phyloP scores from a whole-genome alignment of 2,329 filamentous ascomycete species.

The Coleophoma eucalyptorum region DNA sequence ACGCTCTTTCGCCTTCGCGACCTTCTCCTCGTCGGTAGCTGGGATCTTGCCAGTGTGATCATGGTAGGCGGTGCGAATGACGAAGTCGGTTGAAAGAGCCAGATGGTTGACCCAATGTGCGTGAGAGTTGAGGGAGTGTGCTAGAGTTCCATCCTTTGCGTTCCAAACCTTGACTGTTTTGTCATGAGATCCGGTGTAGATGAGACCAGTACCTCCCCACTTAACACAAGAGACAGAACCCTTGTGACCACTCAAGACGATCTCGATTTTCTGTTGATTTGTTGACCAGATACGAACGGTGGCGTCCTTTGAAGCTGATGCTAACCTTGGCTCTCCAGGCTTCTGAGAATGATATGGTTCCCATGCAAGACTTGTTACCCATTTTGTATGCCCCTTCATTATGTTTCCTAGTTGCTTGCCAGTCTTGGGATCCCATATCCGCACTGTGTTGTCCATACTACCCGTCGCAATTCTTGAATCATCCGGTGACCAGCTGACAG shows the following conservation, averaged over 20 bases:
- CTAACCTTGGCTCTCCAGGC: constrained; percentile 70
- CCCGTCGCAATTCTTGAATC: constrained; percentile 79
- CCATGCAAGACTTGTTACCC: constrained; percentile 86
- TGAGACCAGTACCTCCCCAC: constrained; percentile 86
- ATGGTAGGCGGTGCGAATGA: constrained; percentile 78
- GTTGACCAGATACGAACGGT: constrained; percentile 87
- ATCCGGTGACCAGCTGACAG: constrained; percentile 83
- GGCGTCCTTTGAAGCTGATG: constrained; percentile 84
- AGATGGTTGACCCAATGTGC: constrained; percentile 96
- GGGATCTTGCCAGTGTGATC: constrained; percentile 77
- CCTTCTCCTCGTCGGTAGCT: constrained; percentile 63
- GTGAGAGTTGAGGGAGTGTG: constrained; percentile 77
- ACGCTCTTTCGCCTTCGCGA: constrained; percentile 70
- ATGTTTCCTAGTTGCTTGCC: constrained; percentile 67
- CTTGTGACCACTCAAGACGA: constrained; percentile 84
- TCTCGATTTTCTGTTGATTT: constrained; percentile 72
- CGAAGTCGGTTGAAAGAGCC: constrained; percentile 89
- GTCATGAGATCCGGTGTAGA: constrained; percentile 86
- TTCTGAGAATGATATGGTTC: constrained; percentile 86
- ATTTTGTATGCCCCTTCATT: constrained; percentile 84
- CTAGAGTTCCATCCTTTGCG: constrained; percentile 69
- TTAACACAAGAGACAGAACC: constrained; percentile 84
- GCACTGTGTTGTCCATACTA: constrained; percentile 88
- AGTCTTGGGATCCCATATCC: constrained; percentile 82
- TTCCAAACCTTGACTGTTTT: constrained; percentile 93